Evolutionary conservation across 2,329 filamentous ascomycete species (phyloP), one percentile per base, ranked within the genome.

Genomic region (Alternaria hordeiaustralica): DNA sequence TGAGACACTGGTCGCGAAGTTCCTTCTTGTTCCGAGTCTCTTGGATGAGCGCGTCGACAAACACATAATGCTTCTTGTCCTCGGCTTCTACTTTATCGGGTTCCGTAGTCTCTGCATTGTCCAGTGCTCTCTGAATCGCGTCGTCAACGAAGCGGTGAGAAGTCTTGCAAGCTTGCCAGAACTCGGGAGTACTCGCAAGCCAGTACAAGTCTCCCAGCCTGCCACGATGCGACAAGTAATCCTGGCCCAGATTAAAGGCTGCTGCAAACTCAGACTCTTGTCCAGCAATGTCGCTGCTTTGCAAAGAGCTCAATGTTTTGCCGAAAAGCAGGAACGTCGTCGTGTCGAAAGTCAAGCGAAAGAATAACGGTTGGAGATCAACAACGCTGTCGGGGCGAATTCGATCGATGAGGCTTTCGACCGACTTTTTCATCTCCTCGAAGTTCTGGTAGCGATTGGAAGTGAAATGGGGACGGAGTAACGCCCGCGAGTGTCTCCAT

Each of bases 1-100:
- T 90, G 7, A 96, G 86, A 49, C 97, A 84, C 79, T 97, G 93
- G 79, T 96, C 92, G 33, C 93, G 91, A 11, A 97, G 86, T 3
- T 94, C 87, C 54, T 85, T 86, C 21, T 80, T 77, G 62, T 85
- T 81, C 43, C 91, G 87, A 1, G 93, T 96, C 79, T 92, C 93
- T 51, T 87, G 85, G 44, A 92, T 92, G 1, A 97, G 86, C 21
- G 92, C 92, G 78, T 97, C 91, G n/a, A 97, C 85, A 82, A 97
- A 96, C 3, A 92, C 95, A 78, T 95, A 93, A 56, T 69, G 68
- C 47, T 60, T 55, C 28, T 5, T 46, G 11, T 45, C 43, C 20
- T 60, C 53, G 58, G 46, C 71, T 71, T 33, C 65, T 63, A 79
- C 5, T 15, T 50, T 25, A 59, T 53, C 13, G 21, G 53, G 26